These are phyloP conservation scores for Digitaria exilis DNA, from an alignment of 202 grass and related monocot genomes.

Conservation along the genomic window DNA sequence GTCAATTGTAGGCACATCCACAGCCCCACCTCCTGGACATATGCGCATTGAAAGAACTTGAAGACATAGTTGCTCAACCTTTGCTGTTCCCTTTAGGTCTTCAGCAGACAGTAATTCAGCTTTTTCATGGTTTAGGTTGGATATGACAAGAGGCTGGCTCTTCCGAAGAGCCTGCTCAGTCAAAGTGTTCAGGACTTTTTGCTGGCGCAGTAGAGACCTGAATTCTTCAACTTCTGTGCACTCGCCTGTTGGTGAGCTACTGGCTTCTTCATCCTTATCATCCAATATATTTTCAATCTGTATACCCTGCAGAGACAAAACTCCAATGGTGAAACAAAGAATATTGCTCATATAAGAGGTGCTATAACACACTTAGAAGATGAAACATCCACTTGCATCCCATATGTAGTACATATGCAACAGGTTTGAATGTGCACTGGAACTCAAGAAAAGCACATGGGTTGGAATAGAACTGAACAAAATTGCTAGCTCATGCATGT, in stretches of 20 bases:
- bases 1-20: conserved; percentile 47
- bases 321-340: conserved; percentile 22
- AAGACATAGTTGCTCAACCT: conserved; percentile 81
- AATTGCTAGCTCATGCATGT: not conserved
- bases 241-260: conserved; percentile 35
- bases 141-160: conserved; percentile 85
- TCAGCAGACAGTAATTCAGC: conserved; percentile 46
- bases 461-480: not conserved
- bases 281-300: conserved; percentile 56
- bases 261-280: conserved; percentile 47
- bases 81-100: conserved; percentile 55
- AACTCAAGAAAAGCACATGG: not conserved
- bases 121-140: conserved; percentile 78
- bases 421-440: not conserved
- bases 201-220: conserved; percentile 57
- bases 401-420: not conserved
- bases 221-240: conserved; percentile 73
- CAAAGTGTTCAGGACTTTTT: conserved; percentile 71
- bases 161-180: conserved; percentile 92
- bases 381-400: not conserved
- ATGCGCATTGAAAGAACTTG: conserved; percentile 82
- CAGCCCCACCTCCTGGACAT: conserved; percentile 44
- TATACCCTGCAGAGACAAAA: conserved; percentile 51
- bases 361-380: not conserved
- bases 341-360: not conserved